Evolutionary conservation across 352 stramenopile genomes (phyloP).

Genomic region (Plasmopara viticola): DNA sequence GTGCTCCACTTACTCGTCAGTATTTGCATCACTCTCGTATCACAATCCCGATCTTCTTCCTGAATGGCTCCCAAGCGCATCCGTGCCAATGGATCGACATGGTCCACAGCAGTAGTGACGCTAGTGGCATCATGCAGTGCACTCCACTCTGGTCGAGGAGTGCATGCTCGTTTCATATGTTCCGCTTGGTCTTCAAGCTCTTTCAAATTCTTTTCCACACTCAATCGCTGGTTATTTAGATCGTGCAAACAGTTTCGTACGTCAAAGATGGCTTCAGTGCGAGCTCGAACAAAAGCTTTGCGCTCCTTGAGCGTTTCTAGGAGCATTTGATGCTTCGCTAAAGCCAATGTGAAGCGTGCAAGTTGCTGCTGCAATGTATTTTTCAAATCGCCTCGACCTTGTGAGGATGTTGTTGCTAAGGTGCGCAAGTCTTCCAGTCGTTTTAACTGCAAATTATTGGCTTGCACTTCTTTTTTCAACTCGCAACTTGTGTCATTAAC

Average conservation of each 20-base stretch:
- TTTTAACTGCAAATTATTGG: slow-evolving; percentile 45
- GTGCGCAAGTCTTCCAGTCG: slow-evolving; percentile 38
- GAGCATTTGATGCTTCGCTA: slow-evolving; percentile 25
- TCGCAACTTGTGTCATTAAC: slow-evolving; percentile 35
- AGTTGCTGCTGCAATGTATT: slow-evolving; percentile 19
- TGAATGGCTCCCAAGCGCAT: slow-evolving; percentile 27
- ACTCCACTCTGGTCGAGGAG: slow-evolving; percentile 59
- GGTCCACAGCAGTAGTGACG: slow-evolving; percentile 52
- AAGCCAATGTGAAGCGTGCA: slow-evolving; percentile 11
- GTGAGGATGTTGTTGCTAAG: slow-evolving; percentile 7
- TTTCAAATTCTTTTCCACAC: slow-evolving; percentile 19
- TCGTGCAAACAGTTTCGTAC: slow-evolving; percentile 35
- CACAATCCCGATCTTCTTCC: slow-evolving; percentile 41
- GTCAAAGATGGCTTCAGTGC: slow-evolving; percentile 61
- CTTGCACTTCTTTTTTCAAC: slow-evolving; percentile 50
- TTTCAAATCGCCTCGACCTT: slow-evolving; percentile 14
- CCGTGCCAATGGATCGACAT: slow-evolving; percentile 25
- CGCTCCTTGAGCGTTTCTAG: slow-evolving; percentile 13
- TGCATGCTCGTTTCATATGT: slow-evolving; percentile 49
- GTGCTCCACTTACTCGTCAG: slow-evolving; percentile 55
- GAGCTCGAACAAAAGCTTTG: slow-evolving; percentile 26
- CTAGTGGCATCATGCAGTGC: slow-evolving; percentile 44
- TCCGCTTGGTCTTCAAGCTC: slow-evolving; percentile 31
- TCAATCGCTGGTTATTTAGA: slow-evolving; percentile 24
- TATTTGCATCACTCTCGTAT: slow-evolving; percentile 36